Evolutionary conservation across 352 stramenopile genomes (phyloP).

Genomic region (Blastocystis sp.): DNA sequence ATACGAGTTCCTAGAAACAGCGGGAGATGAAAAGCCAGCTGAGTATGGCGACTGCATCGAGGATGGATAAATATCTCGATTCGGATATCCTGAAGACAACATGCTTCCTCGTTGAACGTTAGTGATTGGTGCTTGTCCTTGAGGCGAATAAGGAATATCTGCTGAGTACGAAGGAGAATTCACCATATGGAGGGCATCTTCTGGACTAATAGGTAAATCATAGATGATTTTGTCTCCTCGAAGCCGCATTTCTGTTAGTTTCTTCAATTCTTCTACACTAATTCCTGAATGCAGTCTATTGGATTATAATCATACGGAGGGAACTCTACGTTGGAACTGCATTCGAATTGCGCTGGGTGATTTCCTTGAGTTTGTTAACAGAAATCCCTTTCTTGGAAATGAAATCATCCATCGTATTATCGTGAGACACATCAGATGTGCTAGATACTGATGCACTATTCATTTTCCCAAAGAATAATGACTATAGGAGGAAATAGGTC

Average conservation of each 20-base stretch:
- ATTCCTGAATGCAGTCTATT: slow-evolving; percentile 16
- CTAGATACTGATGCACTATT: background rate
- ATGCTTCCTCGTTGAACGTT: too few relatives aligned
- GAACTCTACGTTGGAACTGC: background rate
- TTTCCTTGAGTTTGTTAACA: background rate
- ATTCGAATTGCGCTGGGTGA: background rate
- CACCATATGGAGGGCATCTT: background rate
- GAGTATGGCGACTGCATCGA: background rate
- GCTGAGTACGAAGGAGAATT: background rate
- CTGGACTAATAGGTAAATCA: slow-evolving; percentile 1
- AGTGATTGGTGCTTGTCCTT: background rate
- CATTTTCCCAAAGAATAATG: background rate
- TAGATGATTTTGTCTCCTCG: background rate
- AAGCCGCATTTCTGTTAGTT: slow-evolving; percentile 16
- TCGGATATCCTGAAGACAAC: too few relatives aligned
- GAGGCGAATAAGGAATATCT: background rate
- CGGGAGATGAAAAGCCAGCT: background rate
- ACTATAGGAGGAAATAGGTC: too few relatives aligned
- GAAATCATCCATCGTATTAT: background rate
- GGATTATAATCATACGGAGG: background rate
- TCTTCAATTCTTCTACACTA: slow-evolving; percentile 17
- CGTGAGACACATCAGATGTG: background rate
- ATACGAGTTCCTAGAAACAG: too few relatives aligned
- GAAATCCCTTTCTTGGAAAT: background rate
- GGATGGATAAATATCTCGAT: too few relatives aligned